Conservation (phyloP, 2,329 filamentous ascomycete species). For the Exophiala xenobiotica region DNA sequence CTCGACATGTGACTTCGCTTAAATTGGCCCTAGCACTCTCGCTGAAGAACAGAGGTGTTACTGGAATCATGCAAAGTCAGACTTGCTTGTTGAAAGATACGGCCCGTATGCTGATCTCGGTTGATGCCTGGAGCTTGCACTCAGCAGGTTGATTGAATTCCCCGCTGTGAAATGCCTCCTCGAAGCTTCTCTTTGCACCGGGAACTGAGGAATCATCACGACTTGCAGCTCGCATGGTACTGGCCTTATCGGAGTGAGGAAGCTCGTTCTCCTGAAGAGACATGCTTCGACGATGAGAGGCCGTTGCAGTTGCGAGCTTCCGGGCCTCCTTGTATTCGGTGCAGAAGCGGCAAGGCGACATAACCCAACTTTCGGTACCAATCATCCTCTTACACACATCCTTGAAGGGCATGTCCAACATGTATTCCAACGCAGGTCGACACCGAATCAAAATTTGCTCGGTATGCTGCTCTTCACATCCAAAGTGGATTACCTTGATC, state of each 20-base stretch:
- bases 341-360: conserved; percentile 23
- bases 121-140: too few relatives aligned
- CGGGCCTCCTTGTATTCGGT: conserved; percentile 10
- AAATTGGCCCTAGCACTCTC: too few relatives aligned
- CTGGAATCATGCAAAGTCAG: too few relatives aligned
- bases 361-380: conserved; percentile 18
- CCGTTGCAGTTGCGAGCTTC: neutral
- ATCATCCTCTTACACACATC: conserved; percentile 12
- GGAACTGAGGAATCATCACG: neutral
- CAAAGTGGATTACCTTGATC: conserved; percentile 24
- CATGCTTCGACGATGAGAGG: conserved; percentile 7
- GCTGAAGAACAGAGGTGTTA: too few relatives aligned
- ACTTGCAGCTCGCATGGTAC: neutral
- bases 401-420: conserved; percentile 13
- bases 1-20: neutral
- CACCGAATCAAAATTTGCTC: conserved; percentile 14
- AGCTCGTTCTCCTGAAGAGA: conserved; percentile 11
- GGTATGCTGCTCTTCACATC: conserved; percentile 16
- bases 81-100: too few relatives aligned
- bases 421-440: conserved; percentile 18
- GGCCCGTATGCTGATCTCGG: neutral
- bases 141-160: too few relatives aligned
- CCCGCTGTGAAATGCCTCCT: neutral
- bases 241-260: neutral
- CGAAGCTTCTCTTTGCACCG: neutral